These are phyloP conservation scores for Mangifera indica DNA, from an alignment of 345 rosid genomes.

Conservation along the genomic window DNA sequence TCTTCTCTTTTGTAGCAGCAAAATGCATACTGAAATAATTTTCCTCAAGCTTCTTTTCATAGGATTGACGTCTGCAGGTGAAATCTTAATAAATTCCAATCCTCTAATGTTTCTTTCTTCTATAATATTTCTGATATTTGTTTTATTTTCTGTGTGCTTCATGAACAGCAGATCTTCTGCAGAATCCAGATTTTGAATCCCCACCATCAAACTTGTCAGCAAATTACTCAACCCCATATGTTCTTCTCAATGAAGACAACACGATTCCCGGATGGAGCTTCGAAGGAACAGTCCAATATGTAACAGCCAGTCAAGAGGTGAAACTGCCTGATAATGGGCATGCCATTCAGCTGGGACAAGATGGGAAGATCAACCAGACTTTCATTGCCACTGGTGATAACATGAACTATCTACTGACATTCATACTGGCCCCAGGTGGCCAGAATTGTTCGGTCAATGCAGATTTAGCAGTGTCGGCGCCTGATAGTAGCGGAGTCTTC, in stretches of 20 bases:
- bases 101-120: background rate
- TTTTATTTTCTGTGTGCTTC: background rate
- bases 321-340: conserved; percentile 45
- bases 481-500: conserved; percentile 40
- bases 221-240: conserved; percentile 27
- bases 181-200: conserved; percentile 57
- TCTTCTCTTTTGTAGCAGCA: conserved; percentile 25
- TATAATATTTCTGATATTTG: background rate
- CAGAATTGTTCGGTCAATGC: conserved; percentile 40
- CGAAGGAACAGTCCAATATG: conserved; percentile 42
- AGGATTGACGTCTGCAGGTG: conserved; percentile 43
- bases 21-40: conserved; percentile 23
- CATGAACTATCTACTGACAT: conserved; percentile 45
- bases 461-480: conserved; percentile 39
- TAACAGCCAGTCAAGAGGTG: conserved; percentile 28
- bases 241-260: conserved; percentile 37
- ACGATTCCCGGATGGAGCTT: conserved; percentile 59
- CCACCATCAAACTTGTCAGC: conserved; percentile 37
- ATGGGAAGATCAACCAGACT: conserved; percentile 57
- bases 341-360: conserved; percentile 51
- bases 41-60: conserved; percentile 30
- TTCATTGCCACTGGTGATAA: conserved; percentile 36
- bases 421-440: conserved; percentile 37
- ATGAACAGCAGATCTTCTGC: conserved; percentile 39
- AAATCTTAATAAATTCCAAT: background rate